Percentiles rank a stretch among this genome's conserved stretches.
Evolutionary conservation across 257 asterid genomes (phyloP).

Genomic region (Ligustrum vulgare): DNA sequence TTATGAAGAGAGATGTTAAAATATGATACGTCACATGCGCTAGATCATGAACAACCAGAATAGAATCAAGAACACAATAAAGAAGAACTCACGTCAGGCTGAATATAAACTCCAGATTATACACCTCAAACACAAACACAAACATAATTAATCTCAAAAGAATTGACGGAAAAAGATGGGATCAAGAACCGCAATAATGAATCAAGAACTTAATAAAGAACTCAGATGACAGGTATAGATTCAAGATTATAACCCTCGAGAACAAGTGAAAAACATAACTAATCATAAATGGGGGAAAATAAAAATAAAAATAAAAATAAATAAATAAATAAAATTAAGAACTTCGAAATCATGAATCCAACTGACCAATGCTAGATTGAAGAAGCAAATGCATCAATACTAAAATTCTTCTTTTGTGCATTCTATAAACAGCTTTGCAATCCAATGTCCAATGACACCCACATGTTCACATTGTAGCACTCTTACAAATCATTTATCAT

Average conservation of each 20-base stretch:
- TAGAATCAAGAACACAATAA: neutral
- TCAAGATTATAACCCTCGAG: neutral
- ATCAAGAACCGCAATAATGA: neutral
- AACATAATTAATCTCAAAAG: neutral
- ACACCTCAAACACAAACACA: neutral
- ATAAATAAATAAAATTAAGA: neutral
- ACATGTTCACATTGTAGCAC: constrained; percentile 70
- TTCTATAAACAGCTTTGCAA: constrained; percentile 33
- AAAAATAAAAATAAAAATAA: no score
- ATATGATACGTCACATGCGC: neutral
- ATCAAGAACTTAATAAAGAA: neutral
- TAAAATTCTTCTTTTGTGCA: constrained; percentile 6
- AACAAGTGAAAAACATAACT: neutral
- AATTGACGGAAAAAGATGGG: neutral
- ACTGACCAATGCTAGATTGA: constrained; percentile 25
- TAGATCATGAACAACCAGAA: neutral
- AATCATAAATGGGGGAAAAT: neutral
- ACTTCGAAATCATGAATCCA: neutral
- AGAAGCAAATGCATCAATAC: constrained; percentile 31
- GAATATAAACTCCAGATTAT: neutral
- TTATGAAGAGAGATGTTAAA: no score
- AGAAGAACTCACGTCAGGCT: neutral
- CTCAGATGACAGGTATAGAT: neutral
- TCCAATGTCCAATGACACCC: constrained; percentile 84
- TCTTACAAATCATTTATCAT: constrained; percentile 45